Conservation (phyloP, 495 filamentous ascomycete genomes). For the Neurospora sp. region DNA sequence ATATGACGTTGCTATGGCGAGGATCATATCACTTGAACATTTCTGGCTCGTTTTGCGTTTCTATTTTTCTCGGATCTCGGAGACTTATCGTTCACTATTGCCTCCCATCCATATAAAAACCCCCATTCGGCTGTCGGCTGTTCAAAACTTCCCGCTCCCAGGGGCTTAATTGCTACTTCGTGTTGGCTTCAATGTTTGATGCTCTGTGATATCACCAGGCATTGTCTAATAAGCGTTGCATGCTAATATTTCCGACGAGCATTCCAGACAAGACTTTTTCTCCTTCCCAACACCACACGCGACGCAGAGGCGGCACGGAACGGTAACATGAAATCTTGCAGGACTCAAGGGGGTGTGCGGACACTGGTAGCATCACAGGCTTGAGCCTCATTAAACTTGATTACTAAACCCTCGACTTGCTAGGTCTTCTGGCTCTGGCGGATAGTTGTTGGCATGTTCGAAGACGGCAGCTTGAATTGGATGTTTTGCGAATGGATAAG, state of each 20-base stretch:
- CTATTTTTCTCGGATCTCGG: neutral
- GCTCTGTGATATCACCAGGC: neutral
- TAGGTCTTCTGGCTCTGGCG: neutral
- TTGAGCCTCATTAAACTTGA: neutral
- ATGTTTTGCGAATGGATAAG: neutral
- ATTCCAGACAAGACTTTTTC: neutral
- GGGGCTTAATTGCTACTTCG: neutral
- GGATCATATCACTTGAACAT: neutral
- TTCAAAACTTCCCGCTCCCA: neutral
- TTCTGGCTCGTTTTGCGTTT: neutral
- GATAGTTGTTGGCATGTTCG: neutral
- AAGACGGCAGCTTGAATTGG: neutral
- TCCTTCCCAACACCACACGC: neutral
- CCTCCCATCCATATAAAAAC: neutral
- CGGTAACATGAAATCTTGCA: neutral
- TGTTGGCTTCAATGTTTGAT: neutral
- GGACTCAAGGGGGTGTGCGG: neutral
- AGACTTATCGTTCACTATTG: neutral
- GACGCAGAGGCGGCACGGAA: neutral
- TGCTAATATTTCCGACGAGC: neutral
- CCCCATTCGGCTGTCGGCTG: neutral
- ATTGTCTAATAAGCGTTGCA: neutral
- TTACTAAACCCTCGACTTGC: neutral
- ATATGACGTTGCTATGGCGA: neutral
- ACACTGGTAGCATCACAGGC: neutral